phyloP scores from a whole-genome alignment of 1,284 basidiomycete genomes.

The Trametes hirsuta region DNA sequence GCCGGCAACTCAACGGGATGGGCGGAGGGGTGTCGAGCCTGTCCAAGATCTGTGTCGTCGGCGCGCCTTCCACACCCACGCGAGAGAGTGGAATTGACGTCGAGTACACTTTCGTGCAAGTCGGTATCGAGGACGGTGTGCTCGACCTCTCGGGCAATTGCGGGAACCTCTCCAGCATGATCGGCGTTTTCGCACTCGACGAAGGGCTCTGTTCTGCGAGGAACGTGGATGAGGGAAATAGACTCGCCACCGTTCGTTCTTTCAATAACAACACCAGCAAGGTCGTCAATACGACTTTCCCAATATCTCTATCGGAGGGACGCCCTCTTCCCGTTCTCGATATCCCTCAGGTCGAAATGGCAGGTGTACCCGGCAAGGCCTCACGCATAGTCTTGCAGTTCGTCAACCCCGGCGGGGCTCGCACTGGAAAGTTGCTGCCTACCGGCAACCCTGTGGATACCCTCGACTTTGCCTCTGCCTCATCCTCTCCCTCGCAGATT shows the following conservation, averaged over 20 bases:
- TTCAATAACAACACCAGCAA: conserved; percentile 75
- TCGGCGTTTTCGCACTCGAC: conserved; percentile 69
- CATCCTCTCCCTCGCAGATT: conserved; percentile 30
- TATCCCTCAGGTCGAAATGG: conserved; percentile 53
- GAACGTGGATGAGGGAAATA: conserved; percentile 11
- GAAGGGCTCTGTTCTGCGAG: conserved; percentile 51
- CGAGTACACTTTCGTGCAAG: conserved; percentile 66
- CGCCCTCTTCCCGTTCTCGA: conserved; percentile 47
- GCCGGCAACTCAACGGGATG: conserved; percentile 82
- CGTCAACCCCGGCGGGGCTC: conserved; percentile 64
- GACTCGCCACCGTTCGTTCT: conserved; percentile 50
- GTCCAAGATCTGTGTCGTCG: conserved; percentile 80
- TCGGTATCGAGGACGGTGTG: conserved; percentile 56
- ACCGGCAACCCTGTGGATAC: conserved; percentile 53
- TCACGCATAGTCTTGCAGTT: conserved; percentile 72
- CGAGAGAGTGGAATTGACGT: conserved; percentile 50
- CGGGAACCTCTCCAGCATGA: conserved; percentile 69
- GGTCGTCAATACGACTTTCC: conserved; percentile 67
- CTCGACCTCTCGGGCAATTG: conserved; percentile 74
- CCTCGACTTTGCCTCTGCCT: conserved; percentile 39
- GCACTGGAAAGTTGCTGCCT: conserved; percentile 72
- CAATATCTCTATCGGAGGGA: conserved; percentile 39
- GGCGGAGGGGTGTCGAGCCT: conserved; percentile 82
- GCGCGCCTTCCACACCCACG: conserved; percentile 45
- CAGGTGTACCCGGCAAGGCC: conserved; percentile 68